Evolutionary conservation across 1,139 yeast genomes (phyloP).

Genomic region (Pichia sp.): DNA sequence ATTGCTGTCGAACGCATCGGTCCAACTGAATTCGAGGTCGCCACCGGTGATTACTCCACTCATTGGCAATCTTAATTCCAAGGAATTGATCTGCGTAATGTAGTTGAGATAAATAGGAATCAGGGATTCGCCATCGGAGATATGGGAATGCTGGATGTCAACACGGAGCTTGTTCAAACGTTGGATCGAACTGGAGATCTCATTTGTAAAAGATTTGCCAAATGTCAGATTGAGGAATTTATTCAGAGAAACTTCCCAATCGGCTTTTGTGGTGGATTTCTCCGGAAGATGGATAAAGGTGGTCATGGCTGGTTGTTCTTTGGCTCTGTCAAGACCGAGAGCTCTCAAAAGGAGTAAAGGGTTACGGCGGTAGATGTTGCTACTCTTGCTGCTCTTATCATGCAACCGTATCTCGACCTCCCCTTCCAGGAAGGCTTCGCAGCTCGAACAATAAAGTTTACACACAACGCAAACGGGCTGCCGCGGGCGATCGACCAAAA

Average conservation of each 20-base stretch:
- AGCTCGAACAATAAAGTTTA: neutral
- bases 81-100: constrained; percentile 75
- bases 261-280: constrained; percentile 56
- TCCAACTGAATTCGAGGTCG: constrained; percentile 67
- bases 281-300: constrained; percentile 38
- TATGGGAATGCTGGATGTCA: constrained; percentile 53
- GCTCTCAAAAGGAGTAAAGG: too few species aligned
- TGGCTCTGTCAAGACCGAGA: too few species aligned
- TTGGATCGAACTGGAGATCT: constrained; percentile 53
- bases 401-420: neutral
- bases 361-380: too few species aligned
- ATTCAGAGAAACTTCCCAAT: constrained; percentile 63
- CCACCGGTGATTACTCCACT: constrained; percentile 4
- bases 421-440: neutral
- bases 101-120: constrained; percentile 61
- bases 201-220: constrained; percentile 46
- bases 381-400: neutral
- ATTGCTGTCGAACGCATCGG: constrained; percentile 58
- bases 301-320: constrained; percentile 9
- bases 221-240: constrained; percentile 58
- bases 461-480: neutral
- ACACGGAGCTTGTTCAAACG: constrained; percentile 57
- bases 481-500: neutral
- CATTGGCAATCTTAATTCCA: constrained; percentile 75
- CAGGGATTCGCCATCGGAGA: constrained; percentile 37